phyloP scores from a whole-genome alignment of 495 filamentous ascomycete genomes.

The Terfezia boudieri region DNA sequence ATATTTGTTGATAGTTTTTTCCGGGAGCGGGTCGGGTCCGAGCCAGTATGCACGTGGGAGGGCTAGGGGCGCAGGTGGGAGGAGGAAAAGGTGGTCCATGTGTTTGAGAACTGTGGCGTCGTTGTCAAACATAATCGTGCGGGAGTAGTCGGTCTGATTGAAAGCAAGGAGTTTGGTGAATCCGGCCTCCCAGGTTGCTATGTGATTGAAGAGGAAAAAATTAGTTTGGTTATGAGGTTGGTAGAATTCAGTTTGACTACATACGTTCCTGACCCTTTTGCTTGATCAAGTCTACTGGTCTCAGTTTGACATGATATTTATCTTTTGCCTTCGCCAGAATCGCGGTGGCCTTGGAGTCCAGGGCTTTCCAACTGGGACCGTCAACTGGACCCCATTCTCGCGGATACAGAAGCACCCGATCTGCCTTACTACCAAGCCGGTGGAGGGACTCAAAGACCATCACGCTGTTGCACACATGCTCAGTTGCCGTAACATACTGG shows the following conservation, averaged over 20 bases:
- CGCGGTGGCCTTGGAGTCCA: slow-evolving; percentile 25
- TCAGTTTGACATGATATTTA: slow-evolving; percentile 36
- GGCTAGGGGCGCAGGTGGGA: slow-evolving; percentile 35
- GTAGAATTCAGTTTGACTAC: neutral
- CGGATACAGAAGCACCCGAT: slow-evolving; percentile 47
- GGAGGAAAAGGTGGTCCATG: slow-evolving; percentile 54
- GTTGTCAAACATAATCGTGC: slow-evolving; percentile 46
- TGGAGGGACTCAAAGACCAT: slow-evolving; percentile 50
- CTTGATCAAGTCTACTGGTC: slow-evolving; percentile 36
- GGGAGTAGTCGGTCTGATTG: slow-evolving; percentile 41
- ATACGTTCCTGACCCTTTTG: slow-evolving; percentile 24
- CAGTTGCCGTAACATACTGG: slow-evolving; percentile 44
- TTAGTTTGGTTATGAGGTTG: neutral
- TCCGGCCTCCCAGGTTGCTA: slow-evolving; percentile 37
- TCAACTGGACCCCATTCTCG: slow-evolving; percentile 26
- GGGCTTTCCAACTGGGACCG: slow-evolving; percentile 16
- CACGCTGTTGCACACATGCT: slow-evolving; percentile 53
- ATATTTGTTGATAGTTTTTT: slow-evolving; percentile 4
- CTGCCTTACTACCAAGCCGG: slow-evolving; percentile 37
- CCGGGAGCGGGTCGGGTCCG: slow-evolving; percentile 21
- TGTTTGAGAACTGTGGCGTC: slow-evolving; percentile 39
- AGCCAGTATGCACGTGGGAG: slow-evolving; percentile 57
- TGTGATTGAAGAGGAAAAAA: neutral
- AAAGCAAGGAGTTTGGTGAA: slow-evolving; percentile 52
- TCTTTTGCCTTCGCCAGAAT: slow-evolving; percentile 37